Percentiles rank a stretch among this genome's conserved stretches.
Conservation (phyloP, 306 rosid genomes). For the Sphenostylis stenocarpa region DNA sequence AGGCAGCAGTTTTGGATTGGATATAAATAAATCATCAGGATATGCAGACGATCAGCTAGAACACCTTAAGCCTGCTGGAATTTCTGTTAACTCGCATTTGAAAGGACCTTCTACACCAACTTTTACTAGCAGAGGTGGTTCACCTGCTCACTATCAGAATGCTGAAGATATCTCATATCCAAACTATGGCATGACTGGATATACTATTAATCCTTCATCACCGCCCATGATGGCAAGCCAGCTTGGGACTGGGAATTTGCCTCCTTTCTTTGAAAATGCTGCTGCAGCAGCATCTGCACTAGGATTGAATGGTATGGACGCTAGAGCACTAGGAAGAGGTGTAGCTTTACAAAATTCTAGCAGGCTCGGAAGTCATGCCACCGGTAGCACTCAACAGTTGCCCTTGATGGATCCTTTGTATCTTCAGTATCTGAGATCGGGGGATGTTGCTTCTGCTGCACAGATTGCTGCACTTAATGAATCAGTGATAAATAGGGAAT, state of each 20-base stretch:
- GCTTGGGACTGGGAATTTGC: constrained; percentile 65
- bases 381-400: constrained; percentile 60
- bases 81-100: constrained; percentile 50
- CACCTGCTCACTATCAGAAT: constrained; percentile 66
- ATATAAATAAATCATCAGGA: constrained; percentile 39
- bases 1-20: constrained; percentile 51
- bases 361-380: constrained; percentile 63
- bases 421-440: constrained; percentile 73
- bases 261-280: constrained; percentile 69
- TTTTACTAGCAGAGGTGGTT: constrained; percentile 59
- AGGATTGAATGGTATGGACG: constrained; percentile 63
- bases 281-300: constrained; percentile 54
- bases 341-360: constrained; percentile 58
- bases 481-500: constrained; percentile 63
- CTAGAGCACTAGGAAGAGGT: constrained; percentile 68
- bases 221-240: constrained; percentile 74
- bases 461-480: constrained; percentile 77
- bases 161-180: constrained; percentile 58
- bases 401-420: constrained; percentile 75
- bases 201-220: constrained; percentile 63
- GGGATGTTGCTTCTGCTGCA: constrained; percentile 79
- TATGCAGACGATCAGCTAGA: constrained; percentile 55
- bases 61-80: constrained; percentile 47
- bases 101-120: constrained; percentile 63
- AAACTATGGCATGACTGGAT: constrained; percentile 69